Conservation (phyloP, 768 basidiomycete genomes). For the Paxillus involutus region DNA sequence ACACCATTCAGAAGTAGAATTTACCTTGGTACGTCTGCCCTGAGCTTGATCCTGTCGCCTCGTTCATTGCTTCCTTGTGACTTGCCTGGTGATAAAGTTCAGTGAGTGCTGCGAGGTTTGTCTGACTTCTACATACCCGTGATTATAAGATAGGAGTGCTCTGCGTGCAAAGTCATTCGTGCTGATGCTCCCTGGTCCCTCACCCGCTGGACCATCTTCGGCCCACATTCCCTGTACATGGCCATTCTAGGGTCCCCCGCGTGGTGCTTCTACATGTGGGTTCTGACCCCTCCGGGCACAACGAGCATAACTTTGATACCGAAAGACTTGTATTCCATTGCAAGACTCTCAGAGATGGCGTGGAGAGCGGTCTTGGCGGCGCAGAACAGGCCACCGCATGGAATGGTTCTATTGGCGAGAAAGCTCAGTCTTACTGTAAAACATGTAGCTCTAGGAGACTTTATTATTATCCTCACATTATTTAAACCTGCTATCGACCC, state of each 20-base stretch:
- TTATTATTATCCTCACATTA: constrained; percentile 46
- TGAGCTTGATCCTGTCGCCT: too few species aligned
- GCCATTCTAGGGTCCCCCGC: constrained; percentile 42
- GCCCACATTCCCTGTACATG: constrained; percentile 53
- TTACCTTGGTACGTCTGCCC: too few species aligned
- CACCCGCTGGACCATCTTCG: constrained; percentile 60
- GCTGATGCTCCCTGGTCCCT: constrained; percentile 47
- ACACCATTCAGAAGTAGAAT: too few species aligned
- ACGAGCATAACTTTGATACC: constrained; percentile 70
- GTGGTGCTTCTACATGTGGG: constrained; percentile 62
- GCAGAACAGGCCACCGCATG: constrained; percentile 65
- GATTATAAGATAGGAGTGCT: too few species aligned
- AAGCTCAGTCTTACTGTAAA: constrained; percentile 1
- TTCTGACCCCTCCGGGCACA: constrained; percentile 62
- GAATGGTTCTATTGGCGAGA: constrained; percentile 48
- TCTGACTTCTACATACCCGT: too few species aligned
- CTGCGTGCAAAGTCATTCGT: constrained; percentile 49
- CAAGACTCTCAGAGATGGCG: constrained; percentile 59
- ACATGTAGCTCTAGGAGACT: neutral
- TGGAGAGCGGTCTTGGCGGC: constrained; percentile 61
- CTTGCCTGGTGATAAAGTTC: too few species aligned
- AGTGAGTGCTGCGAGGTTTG: too few species aligned
- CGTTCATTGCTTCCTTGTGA: too few species aligned
- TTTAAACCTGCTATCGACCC: constrained; percentile 65
- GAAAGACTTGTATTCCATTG: constrained; percentile 75